Evolutionary conservation across 306 rosid species (phyloP), one percentile per base, ranked within the genome.

Genomic region (Prunus campanulata): DNA sequence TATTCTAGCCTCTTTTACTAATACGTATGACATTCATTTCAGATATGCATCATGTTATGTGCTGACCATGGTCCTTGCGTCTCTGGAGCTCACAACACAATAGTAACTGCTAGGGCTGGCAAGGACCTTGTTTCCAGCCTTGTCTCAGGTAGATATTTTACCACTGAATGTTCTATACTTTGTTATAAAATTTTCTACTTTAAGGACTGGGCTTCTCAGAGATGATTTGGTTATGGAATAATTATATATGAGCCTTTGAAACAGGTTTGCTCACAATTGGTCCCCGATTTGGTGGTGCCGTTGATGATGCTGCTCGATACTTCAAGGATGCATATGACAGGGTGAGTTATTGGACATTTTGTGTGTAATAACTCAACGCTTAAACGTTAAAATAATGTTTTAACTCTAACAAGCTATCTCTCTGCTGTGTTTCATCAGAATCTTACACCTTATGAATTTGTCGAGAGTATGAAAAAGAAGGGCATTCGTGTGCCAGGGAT

Each of bases 11-110:
- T 75, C 18, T 55, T 30, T 71, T 74, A 57, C 78, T 83, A 67
- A 85, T 81, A 29, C 66, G 20, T 79, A 27, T 80, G 72, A 14
- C 67, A 57, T 82, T 86, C 74, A 70, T 62, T 44, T 65, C 86
- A 96, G 99, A 96, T 96, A 79, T 96, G 98, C 70, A 83, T 96
- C 81, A 96, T 96, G 97, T 83, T 96, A 67, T 96, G 99, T 86
- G 98, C 99, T 49, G 98, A 96, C 85, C 99, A 96, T 69, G 99
- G 99, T 86, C 99, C 99, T 13, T 96, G 98, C 62, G 97, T 93
- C 72, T 96, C 99, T 74, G 99, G 99, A 76, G 99, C 99, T 80
- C 99, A 96, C 83, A 96, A 96, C 86, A 80, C 99, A 73, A 92
- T 96, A 55, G 99, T 96, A 67, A 96, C 99, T 12, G 97, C 97